Evolutionary conservation across 306 rosid genomes (phyloP).

Genomic region (Vachellia pachyceras): DNA sequence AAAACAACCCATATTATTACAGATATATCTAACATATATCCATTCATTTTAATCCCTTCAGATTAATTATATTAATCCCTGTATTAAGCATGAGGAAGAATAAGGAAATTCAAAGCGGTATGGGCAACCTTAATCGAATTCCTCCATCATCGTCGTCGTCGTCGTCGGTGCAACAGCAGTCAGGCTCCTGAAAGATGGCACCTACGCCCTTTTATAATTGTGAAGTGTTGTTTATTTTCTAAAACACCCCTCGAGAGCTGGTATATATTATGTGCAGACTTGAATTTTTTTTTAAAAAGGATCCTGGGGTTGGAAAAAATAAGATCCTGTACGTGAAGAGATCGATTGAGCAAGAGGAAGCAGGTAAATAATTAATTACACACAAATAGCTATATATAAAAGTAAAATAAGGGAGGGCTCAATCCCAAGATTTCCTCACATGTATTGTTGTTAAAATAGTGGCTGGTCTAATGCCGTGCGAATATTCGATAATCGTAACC

Average conservation of each 20-base stretch:
- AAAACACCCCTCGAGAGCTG: background rate
- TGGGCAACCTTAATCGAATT: background rate
- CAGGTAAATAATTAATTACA: background rate
- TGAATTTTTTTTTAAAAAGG: too few species aligned
- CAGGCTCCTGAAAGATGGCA: background rate
- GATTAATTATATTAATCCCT: too few species aligned
- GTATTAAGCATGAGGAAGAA: too few species aligned
- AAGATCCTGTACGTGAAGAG: background rate
- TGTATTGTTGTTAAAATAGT: slow-evolving; percentile 27
- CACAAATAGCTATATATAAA: too few species aligned
- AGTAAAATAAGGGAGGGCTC: slow-evolving; percentile 16
- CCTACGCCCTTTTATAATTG: background rate
- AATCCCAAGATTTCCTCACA: slow-evolving; percentile 61
- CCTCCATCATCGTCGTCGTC: background rate
- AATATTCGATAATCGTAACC: slow-evolving; percentile 66
- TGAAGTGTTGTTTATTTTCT: background rate
- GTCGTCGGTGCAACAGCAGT: background rate
- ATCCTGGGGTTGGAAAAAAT: background rate
- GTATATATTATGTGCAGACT: background rate
- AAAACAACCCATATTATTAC: too few species aligned
- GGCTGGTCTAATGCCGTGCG: slow-evolving; percentile 59
- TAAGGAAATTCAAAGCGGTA: too few species aligned
- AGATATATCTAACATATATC: too few species aligned
- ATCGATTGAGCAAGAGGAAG: background rate
- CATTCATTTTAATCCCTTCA: too few species aligned